These are phyloP conservation scores for Gnetum montanum DNA, from an alignment of 75 land plant species.

Conservation along the genomic window DNA sequence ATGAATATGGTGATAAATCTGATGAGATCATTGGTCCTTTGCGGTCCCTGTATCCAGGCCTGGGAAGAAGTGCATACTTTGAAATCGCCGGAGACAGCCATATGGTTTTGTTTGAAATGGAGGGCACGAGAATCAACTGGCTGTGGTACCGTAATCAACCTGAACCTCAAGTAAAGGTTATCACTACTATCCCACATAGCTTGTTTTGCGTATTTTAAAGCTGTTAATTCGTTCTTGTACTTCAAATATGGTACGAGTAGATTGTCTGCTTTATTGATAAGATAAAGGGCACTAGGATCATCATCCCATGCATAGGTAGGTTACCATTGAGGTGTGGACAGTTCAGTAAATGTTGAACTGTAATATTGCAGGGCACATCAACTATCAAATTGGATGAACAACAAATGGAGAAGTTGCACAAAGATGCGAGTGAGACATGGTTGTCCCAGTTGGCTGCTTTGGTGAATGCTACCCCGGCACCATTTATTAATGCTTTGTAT, in stretches of 20 bases:
- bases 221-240: too few species aligned
- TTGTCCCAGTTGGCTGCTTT: slow-evolving; percentile 41
- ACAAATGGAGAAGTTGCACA: slow-evolving; percentile 37
- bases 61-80: slow-evolving; percentile 72
- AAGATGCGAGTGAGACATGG: slow-evolving; percentile 52
- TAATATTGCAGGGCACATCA: too few species aligned
- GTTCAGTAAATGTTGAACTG: too few species aligned
- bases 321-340: too few species aligned
- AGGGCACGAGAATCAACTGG: slow-evolving; percentile 59
- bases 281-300: too few species aligned
- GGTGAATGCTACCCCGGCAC: slow-evolving; percentile 56
- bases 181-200: too few species aligned
- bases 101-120: slow-evolving; percentile 58
- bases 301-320: too few species aligned
- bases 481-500: slow-evolving; percentile 69
- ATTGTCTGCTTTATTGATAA: too few species aligned
- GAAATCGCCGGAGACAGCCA: slow-evolving; percentile 55
- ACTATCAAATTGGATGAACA: slow-evolving; percentile 48
- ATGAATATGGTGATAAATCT: slow-evolving; percentile 33
- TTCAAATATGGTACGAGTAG: too few species aligned
- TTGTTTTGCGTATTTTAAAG: too few species aligned
- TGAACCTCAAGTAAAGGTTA: slow-evolving; percentile 65
- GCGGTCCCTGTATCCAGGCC: slow-evolving; percentile 49
- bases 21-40: slow-evolving; percentile 28
- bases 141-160: slow-evolving; percentile 76